A percentile compares a stretch with the other conserved stretches of the same genome.
Evolutionary conservation across 331 rosid genomes (phyloP).

Genomic region (Quercus phellos): DNA sequence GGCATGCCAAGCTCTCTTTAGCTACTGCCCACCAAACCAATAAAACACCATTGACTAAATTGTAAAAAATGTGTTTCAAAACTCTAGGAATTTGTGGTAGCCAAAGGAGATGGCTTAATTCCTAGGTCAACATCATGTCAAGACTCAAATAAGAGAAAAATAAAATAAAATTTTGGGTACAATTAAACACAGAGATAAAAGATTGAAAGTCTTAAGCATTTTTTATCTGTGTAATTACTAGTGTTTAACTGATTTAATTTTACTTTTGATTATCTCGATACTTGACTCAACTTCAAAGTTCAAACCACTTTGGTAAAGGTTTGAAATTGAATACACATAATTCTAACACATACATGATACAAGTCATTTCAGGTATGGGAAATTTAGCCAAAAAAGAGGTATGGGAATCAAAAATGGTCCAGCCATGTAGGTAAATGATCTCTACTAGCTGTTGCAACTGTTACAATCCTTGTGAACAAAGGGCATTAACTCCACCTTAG

Average conservation of each 20-base stretch:
- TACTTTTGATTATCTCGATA: too few species aligned
- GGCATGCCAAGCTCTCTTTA: neutral
- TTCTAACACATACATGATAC: neutral
- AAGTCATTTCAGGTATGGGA: neutral
- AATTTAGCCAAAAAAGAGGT: neutral
- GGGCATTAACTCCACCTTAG: conserved; percentile 8
- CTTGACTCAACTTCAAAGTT: too few species aligned
- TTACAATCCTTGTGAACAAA: neutral
- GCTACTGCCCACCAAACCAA: neutral
- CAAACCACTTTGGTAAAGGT: neutral
- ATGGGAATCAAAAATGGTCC: neutral
- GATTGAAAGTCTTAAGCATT: neutral
- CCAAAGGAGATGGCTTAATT: neutral
- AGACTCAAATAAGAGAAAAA: too few species aligned
- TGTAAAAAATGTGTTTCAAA: neutral
- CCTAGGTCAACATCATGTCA: neutral
- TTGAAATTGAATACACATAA: neutral
- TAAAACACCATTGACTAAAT: neutral
- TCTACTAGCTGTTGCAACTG: neutral
- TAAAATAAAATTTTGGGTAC: too few species aligned
- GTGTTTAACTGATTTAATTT: too few species aligned
- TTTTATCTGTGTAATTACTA: neutral
- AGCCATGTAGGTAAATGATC: neutral
- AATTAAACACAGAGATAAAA: neutral
- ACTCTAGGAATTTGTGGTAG: neutral